phyloP scores from a whole-genome alignment of 305 asterid genomes.

The Fraxinus baroniana region DNA sequence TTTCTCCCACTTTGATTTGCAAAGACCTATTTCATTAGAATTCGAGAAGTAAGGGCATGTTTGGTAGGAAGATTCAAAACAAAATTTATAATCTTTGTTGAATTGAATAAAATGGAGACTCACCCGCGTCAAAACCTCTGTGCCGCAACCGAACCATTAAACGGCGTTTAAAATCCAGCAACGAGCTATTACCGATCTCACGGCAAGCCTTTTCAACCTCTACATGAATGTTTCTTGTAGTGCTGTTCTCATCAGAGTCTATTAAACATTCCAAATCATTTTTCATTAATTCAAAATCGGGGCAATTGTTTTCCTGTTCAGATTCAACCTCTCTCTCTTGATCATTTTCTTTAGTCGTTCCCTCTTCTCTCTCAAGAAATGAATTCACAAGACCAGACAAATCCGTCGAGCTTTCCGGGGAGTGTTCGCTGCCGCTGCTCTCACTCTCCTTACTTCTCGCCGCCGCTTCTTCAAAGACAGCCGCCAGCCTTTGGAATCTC shows the following conservation, averaged over 20 bases:
- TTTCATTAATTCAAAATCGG: conserved; percentile 27
- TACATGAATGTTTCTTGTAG: conserved; percentile 22
- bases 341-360: conserved; percentile 6
- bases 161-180: conserved; percentile 56
- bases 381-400: conserved; percentile 69
- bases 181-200: conserved; percentile 23
- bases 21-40: conserved; percentile 45
- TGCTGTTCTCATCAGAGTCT: conserved; percentile 12
- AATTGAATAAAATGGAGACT: conserved; percentile 2
- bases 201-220: conserved; percentile 41
- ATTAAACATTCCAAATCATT: conserved; percentile 39
- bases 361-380: conserved; percentile 54
- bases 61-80: neutral
- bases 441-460: conserved; percentile 42
- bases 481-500: conserved; percentile 59
- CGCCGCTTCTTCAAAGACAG: conserved; percentile 64
- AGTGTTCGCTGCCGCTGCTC: conserved; percentile 95
- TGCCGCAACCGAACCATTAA: conserved; percentile 63
- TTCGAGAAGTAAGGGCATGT: neutral
- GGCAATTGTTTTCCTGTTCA: conserved; percentile 19
- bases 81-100: neutral
- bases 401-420: conserved; percentile 37
- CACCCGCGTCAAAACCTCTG: conserved; percentile 76
- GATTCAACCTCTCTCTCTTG: conserved; percentile 14
- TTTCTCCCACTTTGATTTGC: conserved; percentile 92